These are phyloP conservation scores for Schizonepeta tenuifolia DNA, from an alignment of 257 asterid species.

Conservation along the genomic window DNA sequence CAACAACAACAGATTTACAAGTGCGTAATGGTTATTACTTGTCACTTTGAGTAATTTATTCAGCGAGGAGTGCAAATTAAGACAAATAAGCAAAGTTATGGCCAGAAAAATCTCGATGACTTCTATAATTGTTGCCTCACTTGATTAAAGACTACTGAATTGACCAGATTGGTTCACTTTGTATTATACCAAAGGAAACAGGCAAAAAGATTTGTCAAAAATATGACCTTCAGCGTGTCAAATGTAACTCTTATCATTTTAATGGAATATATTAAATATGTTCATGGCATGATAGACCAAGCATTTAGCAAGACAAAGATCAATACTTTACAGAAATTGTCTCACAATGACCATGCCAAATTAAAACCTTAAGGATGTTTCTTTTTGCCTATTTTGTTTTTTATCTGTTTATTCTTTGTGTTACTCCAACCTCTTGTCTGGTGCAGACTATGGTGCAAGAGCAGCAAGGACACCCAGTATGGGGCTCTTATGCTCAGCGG, in stretches of 20 bases:
- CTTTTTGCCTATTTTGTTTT: neutral
- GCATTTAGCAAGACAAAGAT: conserved; percentile 5
- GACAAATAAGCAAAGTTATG: conserved; percentile 12
- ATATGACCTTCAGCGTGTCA: neutral
- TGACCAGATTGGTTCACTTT: conserved; percentile 20
- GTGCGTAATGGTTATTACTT: conserved; percentile 46
- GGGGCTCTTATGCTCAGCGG: conserved; percentile 92
- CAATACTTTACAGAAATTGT: conserved; percentile 21
- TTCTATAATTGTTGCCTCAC: conserved; percentile 17
- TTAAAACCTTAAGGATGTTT: conserved; percentile 4
- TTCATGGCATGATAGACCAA: conserved; percentile 14
- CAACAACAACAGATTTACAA: conserved; percentile 70
- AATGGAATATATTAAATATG: neutral
- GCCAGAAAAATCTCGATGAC: conserved; percentile 17
- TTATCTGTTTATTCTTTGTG: conserved; percentile 9
- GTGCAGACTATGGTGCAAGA: conserved; percentile 83
- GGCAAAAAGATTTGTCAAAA: conserved; percentile 16
- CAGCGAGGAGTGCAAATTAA: conserved; percentile 6
- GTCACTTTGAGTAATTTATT: conserved; percentile 29
- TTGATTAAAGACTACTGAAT: conserved; percentile 3
- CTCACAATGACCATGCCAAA: conserved; percentile 18
- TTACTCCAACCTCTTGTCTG: conserved; percentile 33
- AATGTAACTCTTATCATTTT: conserved; percentile 4
- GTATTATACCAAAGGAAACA: neutral
- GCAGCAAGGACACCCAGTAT: conserved; percentile 81